A percentile compares a stretch with the other conserved stretches of the same genome.
Evolutionary conservation across 208 protist genomes (phyloP).

Genomic region (Porcisia hertigi): DNA sequence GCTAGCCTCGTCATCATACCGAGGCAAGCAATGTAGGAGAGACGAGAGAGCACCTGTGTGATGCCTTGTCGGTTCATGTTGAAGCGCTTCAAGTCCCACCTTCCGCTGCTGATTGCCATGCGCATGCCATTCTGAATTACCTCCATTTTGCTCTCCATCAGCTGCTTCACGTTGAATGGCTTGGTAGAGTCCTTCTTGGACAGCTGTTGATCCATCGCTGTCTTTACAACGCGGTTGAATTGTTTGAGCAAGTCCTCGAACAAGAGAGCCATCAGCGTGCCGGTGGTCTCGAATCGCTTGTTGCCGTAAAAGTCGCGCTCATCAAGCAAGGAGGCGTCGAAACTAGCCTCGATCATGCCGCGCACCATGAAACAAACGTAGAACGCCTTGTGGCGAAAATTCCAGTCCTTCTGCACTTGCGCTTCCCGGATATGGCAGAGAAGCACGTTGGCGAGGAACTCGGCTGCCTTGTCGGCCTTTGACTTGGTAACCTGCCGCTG

Average conservation of each 20-base stretch:
- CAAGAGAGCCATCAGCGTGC: slow-evolving; percentile 97
- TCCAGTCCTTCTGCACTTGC: slow-evolving; percentile 91
- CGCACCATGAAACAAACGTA: slow-evolving; percentile 98
- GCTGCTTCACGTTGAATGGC: slow-evolving; percentile 91
- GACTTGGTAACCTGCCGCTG: slow-evolving; percentile 74
- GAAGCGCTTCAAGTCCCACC: slow-evolving; percentile 98
- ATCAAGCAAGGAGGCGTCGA: slow-evolving; percentile 92
- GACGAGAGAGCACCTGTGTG: slow-evolving; percentile 97
- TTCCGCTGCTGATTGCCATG: slow-evolving; percentile 97
- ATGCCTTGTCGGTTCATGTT: slow-evolving; percentile 96
- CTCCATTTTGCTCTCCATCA: slow-evolving; percentile 94
- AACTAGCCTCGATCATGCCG: slow-evolving; percentile 94
- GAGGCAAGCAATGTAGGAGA: slow-evolving; percentile 98
- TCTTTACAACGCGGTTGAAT: slow-evolving; percentile 97
- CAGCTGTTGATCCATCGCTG: slow-evolving; percentile 87
- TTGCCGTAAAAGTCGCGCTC: slow-evolving; percentile 99
- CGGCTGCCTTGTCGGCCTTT: slow-evolving; percentile 94
- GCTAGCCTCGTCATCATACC: slow-evolving; percentile 99
- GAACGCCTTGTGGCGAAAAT: slow-evolving; percentile 97
- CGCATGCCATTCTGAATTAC: slow-evolving; percentile 97
- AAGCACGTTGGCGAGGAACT: slow-evolving; percentile 94
- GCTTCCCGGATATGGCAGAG: slow-evolving; percentile 94
- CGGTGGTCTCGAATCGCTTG: slow-evolving; percentile 98
- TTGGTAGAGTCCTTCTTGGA: slow-evolving; percentile 88
- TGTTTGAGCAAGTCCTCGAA: slow-evolving; percentile 99